Percentiles rank a stretch among this genome's conserved stretches.
Evolutionary conservation across 306 rosid species (phyloP).

Genomic region (Castanea crenata): DNA sequence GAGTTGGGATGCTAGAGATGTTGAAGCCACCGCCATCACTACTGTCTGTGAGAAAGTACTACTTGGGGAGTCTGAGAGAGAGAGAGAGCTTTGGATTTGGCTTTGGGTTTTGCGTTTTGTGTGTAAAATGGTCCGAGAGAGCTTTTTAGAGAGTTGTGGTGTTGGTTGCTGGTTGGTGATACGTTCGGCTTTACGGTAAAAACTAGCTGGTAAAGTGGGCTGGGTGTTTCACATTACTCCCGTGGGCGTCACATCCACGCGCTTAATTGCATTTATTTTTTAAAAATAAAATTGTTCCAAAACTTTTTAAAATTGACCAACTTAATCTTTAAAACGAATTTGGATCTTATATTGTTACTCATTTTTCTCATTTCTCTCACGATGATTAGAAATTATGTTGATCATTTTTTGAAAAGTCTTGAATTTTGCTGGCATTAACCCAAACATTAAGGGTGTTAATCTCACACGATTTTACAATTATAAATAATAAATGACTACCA

Average conservation of each 20-base stretch:
- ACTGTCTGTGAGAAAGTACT: neutral
- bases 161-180: neutral
- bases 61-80: neutral
- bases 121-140: too few species aligned
- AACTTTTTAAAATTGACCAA: accelerated
- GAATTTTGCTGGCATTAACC: too few species aligned
- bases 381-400: too few species aligned
- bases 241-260: neutral
- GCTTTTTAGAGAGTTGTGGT: too few species aligned
- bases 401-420: too few species aligned
- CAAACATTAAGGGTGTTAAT: too few species aligned
- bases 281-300: accelerated
- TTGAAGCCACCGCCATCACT: conserved; percentile 73
- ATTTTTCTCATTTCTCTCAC: accelerated
- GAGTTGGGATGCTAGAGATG: conserved; percentile 79
- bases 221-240: conserved; percentile 17
- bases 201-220: neutral
- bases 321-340: too few species aligned
- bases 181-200: conserved; percentile 18
- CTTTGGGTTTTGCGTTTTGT: too few species aligned
- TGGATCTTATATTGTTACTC: accelerated
- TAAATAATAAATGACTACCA: too few species aligned
- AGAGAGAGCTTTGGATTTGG: neutral
- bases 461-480: too few species aligned
- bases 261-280: too few species aligned